Evolutionary conservation across 306 rosid genomes (phyloP), one percentile per base, ranked within the genome.

Genomic region (Abrus precatorius): DNA sequence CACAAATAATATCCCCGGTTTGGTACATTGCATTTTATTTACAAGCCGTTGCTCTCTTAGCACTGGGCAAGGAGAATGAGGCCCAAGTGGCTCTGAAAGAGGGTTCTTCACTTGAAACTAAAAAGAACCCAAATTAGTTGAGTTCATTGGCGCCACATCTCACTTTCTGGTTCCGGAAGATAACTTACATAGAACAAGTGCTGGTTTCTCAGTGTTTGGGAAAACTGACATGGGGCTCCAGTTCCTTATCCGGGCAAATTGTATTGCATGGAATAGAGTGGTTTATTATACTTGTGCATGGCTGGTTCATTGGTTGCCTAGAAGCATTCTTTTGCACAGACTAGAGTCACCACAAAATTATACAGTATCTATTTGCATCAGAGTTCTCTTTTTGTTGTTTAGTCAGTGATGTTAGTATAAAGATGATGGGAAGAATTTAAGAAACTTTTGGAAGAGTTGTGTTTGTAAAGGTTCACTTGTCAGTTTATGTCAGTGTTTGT

Each of bases 1-100:
- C 93, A 33, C 99, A 93, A 86, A 61, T 86, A 71, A 86, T 96
- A 81, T 89, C 92, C 52, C 98, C 97, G 5, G 56, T 89, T 69
- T 96, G 97, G 99, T 88, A 92, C 69, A 75, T 91, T 36, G 97
- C 99, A 36, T 90, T 84, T 57, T 96, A 96, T 81, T 78, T 95
- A 63, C 97, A 93, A 83, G 94, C 94, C 53, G 85, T 82, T 56
- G 83, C 97, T 32, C 97, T 93, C 79, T 88, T 87, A 13, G 89
- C 84, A 48, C 82, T 83, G 50, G 89, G 89, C 74, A 88, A 77
- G 88, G 89, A 88, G 49, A 86, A 54, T 13, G 98, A 95, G 77
- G 97, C 98, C 34, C 97, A 87, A 55, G 86, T 77, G 57, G 91
- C 98, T 27, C 93, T 93, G 80, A 92, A 85, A 79, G 97, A 96